Evolutionary conservation across 148 eudicot genomes (phyloP).

Genomic region (Vaccinium myrtillus): DNA sequence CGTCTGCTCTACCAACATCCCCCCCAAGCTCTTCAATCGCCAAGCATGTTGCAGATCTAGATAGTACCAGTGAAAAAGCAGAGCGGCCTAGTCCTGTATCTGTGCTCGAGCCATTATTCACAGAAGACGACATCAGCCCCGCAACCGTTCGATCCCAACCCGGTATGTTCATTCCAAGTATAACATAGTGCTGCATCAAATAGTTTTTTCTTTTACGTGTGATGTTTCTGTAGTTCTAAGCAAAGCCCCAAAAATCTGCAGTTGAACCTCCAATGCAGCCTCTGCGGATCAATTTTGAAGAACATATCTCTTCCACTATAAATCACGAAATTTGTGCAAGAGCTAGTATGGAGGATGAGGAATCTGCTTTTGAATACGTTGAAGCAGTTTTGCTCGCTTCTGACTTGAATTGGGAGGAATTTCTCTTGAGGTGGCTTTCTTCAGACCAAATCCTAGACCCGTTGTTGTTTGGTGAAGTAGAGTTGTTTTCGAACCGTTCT

Average conservation of each 20-base stretch:
- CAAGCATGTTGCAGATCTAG: conserved; percentile 35
- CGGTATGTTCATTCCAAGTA: conserved; percentile 38
- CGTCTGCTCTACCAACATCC: conserved; percentile 43
- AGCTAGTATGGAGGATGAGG: conserved; percentile 43
- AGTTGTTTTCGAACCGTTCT: conserved; percentile 66
- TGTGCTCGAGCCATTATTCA: conserved; percentile 75
- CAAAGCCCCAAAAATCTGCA: conserved; percentile 28
- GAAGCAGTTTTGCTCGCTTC: conserved; percentile 77
- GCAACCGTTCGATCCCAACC: conserved; percentile 36
- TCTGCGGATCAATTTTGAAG: conserved; percentile 62
- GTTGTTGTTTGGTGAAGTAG: conserved; percentile 74
- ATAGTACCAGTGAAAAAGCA: conserved; percentile 39
- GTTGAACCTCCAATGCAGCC: conserved; percentile 54
- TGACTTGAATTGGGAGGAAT: conserved; percentile 80
- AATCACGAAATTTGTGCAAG: conserved; percentile 27
- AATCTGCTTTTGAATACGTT: conserved; percentile 72
- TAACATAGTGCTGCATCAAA: conserved; percentile 8
- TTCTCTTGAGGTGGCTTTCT: conserved; percentile 58
- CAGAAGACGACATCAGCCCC: conserved; percentile 76
- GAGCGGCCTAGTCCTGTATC: conserved; percentile 91
- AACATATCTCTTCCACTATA: conserved; percentile 27
- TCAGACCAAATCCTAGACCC: conserved; percentile 64
- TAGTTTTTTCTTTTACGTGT: neutral
- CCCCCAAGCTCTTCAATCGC: conserved; percentile 35
- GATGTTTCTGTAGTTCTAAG: conserved; percentile 19